Conservation (phyloP, 2,329 filamentous ascomycete genomes). For the Cordyceps cicadae region DNA sequence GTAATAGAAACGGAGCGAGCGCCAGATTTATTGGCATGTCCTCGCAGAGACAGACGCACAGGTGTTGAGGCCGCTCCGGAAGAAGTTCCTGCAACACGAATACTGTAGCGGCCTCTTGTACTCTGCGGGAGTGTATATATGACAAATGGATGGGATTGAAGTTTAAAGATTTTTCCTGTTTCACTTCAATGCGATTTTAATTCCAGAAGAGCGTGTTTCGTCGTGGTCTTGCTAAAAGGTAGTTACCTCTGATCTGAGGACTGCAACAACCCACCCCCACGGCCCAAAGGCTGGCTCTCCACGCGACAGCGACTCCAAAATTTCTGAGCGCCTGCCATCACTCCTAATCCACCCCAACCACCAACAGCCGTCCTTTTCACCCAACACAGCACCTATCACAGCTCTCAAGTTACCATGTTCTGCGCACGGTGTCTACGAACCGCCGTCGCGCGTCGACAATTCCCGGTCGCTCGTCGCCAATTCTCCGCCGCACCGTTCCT, state of each 20-base stretch:
- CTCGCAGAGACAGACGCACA: slow-evolving; percentile 4
- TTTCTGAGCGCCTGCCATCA: background rate
- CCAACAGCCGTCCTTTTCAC: slow-evolving; percentile 20
- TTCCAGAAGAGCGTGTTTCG: background rate
- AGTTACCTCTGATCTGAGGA: background rate
- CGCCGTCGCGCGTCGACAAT: slow-evolving; percentile 23
- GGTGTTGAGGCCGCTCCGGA: background rate
- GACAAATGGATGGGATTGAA: slow-evolving; percentile 21
- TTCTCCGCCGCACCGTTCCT: slow-evolving; percentile 33
- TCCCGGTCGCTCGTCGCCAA: slow-evolving; percentile 26
- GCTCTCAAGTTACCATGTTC: slow-evolving; percentile 24
- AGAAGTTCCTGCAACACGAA: background rate
- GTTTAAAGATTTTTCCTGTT: slow-evolving; percentile 1
- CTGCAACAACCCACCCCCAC: background rate
- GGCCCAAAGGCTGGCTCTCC: background rate
- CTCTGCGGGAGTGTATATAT: slow-evolving; percentile 28
- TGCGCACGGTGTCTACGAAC: slow-evolving; percentile 43
- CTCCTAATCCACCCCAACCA: slow-evolving; percentile 4
- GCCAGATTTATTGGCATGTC: slow-evolving; percentile 1
- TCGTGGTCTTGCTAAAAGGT: background rate
- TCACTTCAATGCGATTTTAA: background rate
- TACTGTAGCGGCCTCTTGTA: slow-evolving; percentile 17
- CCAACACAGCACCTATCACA: background rate
- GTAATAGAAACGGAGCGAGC: slow-evolving; percentile 2
- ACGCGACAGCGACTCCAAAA: slow-evolving; percentile 22